Evolutionary conservation across 202 grass and related monocot species (phyloP).

Genomic region (Carex arenaria): DNA sequence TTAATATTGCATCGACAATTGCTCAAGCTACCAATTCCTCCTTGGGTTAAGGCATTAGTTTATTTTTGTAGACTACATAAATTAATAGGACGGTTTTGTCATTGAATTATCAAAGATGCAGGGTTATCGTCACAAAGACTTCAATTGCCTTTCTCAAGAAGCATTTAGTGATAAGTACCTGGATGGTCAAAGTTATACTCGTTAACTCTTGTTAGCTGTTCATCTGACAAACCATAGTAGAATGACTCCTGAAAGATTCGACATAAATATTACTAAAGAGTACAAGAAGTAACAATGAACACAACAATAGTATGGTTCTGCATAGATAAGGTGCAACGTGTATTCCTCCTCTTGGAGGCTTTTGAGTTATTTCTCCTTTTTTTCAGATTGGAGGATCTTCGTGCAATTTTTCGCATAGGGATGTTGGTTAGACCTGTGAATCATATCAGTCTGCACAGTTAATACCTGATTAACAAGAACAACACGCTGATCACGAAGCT

Average conservation of each 20-base stretch:
- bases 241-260: conserved; percentile 61
- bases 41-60: neutral
- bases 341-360: neutral
- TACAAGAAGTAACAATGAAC: neutral
- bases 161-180: conserved; percentile 34
- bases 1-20: conserved; percentile 1
- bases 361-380: neutral
- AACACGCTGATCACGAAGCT: conserved; percentile 84
- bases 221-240: conserved; percentile 73
- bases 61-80: neutral
- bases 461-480: conserved; percentile 84
- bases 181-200: conserved; percentile 98
- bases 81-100: neutral
- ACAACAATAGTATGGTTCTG: neutral
- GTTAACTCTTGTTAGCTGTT: conserved; percentile 64
- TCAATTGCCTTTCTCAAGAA: neutral
- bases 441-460: neutral
- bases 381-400: neutral
- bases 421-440: neutral
- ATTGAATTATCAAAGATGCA: conserved; percentile 1
- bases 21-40: neutral
- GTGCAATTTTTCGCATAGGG: conserved; percentile 6
- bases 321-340: neutral
- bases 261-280: conserved; percentile 4
- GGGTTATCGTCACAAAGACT: neutral